phyloP scores from a whole-genome alignment of 2,329 filamentous ascomycete species.

The Diaporthe sp. region DNA sequence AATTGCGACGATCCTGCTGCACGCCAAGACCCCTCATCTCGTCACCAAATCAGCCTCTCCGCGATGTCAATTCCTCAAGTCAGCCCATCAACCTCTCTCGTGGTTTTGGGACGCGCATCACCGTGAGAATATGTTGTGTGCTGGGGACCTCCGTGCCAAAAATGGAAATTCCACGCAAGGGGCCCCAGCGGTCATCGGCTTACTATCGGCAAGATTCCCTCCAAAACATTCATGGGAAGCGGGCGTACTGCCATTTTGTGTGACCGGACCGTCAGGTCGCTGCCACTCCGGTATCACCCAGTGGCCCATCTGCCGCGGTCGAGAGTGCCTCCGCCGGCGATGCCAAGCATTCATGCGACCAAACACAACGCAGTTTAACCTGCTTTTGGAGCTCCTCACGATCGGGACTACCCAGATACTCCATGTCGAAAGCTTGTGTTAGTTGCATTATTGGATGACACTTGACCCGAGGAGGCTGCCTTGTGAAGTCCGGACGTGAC shows the following conservation, averaged over 20 bases:
- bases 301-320: conserved; percentile 2
- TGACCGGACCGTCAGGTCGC: neutral
- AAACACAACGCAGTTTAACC: neutral
- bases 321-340: conserved; percentile 6
- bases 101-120: no score
- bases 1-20: conserved; percentile 19
- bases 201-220: neutral
- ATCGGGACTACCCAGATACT: neutral
- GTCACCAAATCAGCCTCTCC: neutral
- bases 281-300: conserved; percentile 19
- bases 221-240: neutral
- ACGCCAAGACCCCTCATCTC: neutral
- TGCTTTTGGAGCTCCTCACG: conserved; percentile 1
- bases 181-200: neutral
- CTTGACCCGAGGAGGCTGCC: conserved; percentile 4
- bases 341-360: conserved; percentile 27
- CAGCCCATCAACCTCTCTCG: neutral
- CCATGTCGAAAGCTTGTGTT: conserved; percentile 3
- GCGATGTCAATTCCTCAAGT: neutral
- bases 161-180: neutral
- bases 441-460: conserved; percentile 20
- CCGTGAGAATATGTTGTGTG: neutral
- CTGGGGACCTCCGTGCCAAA: neutral
- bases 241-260: conserved; percentile 5
- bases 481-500: conserved; percentile 26